Base-by-base conservation (phyloP, 2,329 filamentous ascomycete genomes). In the Neoascochyta sp. region DNA sequence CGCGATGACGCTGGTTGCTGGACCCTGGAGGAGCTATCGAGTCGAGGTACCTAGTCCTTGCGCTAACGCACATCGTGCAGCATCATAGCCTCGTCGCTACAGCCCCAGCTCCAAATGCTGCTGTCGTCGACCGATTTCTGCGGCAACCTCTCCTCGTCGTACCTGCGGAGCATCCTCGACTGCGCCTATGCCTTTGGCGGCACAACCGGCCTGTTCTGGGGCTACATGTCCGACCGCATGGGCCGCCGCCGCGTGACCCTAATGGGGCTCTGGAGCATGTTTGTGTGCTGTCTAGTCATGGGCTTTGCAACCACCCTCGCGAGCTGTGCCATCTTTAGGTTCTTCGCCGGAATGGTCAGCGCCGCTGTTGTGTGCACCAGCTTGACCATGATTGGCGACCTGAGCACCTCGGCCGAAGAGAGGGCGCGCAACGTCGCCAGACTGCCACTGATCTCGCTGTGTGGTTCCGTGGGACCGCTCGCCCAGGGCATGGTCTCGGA, bases 21-120 rank as follows among this genome's bases (percentile, higher is more conserved):
- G 18, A 38, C 24, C 25, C 27, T 29, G 22, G n/a, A n/a, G n/a
- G n/a, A n/a, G n/a, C n/a, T n/a, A n/a, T n/a, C n/a, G n/a, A 36
- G 29, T 36, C 37, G 17, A 45, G 28, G 16, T 20, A 3, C 32
- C 8, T 17, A 8, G 8, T 16, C 20, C 26, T 26, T 26, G 26
- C 33, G 42, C 40, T 42, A 35, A 36, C 34, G 33, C 39, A 38
- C 23, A 24, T 24, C 20, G 22, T 16, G 24, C 36, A 64, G 61
- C 20, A 68, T 71, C 45, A 69, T 71, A 63, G 63, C 67, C 15
- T 67, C 68, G n/a, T 68, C 65, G 29, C 58, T 70, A 5, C 65
- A 68, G 27, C 62, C 67, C 9, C 67, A 70, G 35, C 62, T 71
- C 21, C 63, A 66, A 37, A 65, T 70, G 52, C 59, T 70, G 11